Evolutionary conservation across 257 asterid species (phyloP).

Genomic region (Jacaranda mimosifolia): DNA sequence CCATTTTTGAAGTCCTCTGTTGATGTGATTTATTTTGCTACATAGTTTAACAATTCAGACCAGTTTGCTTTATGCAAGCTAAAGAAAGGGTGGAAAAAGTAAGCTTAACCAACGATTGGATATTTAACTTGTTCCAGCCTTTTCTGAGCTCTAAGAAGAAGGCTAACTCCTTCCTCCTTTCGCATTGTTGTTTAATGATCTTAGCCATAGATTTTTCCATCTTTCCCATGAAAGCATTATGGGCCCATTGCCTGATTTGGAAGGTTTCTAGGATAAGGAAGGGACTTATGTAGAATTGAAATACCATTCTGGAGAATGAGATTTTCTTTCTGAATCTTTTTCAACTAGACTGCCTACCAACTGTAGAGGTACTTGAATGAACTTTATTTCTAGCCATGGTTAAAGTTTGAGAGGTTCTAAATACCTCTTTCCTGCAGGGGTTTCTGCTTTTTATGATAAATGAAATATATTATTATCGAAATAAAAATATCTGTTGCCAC

Average conservation of each 20-base stretch:
- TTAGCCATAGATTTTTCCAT: not conserved
- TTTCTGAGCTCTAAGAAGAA: constrained; percentile 1
- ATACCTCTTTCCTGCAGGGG: not conserved
- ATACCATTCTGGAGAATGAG: not conserved
- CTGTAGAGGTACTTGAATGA: not conserved
- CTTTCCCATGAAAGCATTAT: not conserved
- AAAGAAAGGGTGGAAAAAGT: not conserved
- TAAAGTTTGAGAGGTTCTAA: not conserved
- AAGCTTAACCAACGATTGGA: not conserved
- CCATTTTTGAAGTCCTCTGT: not conserved
- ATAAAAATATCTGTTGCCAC: not conserved
- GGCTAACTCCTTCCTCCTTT: not conserved
- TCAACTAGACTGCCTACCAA: too few species aligned
- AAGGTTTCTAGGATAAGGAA: not conserved
- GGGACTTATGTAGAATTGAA: not conserved
- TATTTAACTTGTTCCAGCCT: not conserved
- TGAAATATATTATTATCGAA: not conserved
- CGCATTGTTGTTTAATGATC: not conserved
- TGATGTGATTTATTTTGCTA: not conserved
- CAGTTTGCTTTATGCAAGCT: constrained; percentile 13
- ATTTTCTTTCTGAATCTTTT: too few species aligned
- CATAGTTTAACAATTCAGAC: not conserved
- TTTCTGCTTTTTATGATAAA: not conserved
- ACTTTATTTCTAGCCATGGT: not conserved
- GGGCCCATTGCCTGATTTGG: not conserved